Evolutionary conservation across 805 yeast species (phyloP).

Genomic region (Diddensiella caesifluorescens): DNA sequence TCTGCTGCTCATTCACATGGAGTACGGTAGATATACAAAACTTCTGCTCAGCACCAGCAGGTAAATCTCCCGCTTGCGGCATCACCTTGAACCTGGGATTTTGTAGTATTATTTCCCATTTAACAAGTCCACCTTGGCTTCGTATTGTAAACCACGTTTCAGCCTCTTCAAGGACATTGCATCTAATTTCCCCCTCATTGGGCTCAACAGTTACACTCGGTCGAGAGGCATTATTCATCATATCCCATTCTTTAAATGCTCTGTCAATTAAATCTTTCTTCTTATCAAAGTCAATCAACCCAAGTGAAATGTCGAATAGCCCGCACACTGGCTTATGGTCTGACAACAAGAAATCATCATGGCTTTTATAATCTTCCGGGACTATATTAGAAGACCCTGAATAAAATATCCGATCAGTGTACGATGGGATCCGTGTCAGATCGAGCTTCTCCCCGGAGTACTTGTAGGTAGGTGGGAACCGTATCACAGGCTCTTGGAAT

Average conservation of each 20-base stretch:
- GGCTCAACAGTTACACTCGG: slow-evolving; percentile 38
- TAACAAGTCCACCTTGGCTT: slow-evolving; percentile 35
- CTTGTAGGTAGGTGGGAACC: slow-evolving; percentile 54
- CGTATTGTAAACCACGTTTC: slow-evolving; percentile 29
- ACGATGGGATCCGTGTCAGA: slow-evolving; percentile 45
- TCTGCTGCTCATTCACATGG: slow-evolving; percentile 13
- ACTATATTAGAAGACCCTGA: slow-evolving; percentile 16
- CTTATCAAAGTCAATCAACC: slow-evolving; percentile 36
- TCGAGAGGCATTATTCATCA: slow-evolving; percentile 40
- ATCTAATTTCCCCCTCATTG: slow-evolving; percentile 29
- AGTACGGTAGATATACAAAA: slow-evolving; percentile 18
- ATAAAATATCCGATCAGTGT: slow-evolving; percentile 53
- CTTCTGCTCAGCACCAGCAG: slow-evolving; percentile 25
- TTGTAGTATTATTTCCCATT: slow-evolving; percentile 35
- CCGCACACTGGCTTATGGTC: slow-evolving; percentile 55
- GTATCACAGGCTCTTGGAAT: slow-evolving; percentile 44
- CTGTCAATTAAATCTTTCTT: slow-evolving; percentile 35
- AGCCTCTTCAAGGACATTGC: slow-evolving; percentile 26
- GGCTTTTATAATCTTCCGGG: slow-evolving; percentile 25
- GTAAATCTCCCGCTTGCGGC: slow-evolving; percentile 31
- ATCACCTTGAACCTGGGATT: slow-evolving; percentile 20
- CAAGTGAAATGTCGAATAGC: slow-evolving; percentile 31
- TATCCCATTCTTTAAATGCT: slow-evolving; percentile 40
- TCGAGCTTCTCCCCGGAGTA: slow-evolving; percentile 23
- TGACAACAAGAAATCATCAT: slow-evolving; percentile 35